These are phyloP conservation scores for Collybia mongolica DNA, from an alignment of 768 basidiomycete genomes.

Conservation along the genomic window DNA sequence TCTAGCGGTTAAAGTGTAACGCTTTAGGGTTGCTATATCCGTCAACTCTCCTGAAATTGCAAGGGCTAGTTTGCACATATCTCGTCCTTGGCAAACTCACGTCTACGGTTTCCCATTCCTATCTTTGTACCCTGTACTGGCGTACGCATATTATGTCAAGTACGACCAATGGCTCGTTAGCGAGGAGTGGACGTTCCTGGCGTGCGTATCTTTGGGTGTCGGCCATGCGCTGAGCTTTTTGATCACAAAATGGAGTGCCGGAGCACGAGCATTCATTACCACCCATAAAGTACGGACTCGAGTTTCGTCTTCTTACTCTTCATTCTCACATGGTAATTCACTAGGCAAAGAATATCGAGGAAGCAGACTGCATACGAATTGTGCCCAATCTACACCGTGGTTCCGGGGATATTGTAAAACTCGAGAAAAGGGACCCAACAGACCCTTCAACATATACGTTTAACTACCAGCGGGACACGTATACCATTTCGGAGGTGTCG, in stretches of 20 bases:
- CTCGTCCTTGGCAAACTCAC: conserved; percentile 67
- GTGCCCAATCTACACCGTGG: conserved; percentile 81
- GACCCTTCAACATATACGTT: conserved; percentile 76
- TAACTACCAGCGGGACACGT: conserved; percentile 94
- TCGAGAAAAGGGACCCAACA: conserved; percentile 59
- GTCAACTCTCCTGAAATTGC: conserved; percentile 70
- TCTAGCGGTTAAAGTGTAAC: not conserved
- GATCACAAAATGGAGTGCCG: conserved; percentile 85
- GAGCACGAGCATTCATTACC: conserved; percentile 76
- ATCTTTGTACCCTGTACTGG: conserved; percentile 77
- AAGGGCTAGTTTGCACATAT: conserved; percentile 62
- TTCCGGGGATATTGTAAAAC: conserved; percentile 82
- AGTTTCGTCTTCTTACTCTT: too few relatives aligned
- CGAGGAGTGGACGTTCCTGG: conserved; percentile 98
- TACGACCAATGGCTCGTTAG: conserved; percentile 91
- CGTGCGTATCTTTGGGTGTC: conserved; percentile 79
- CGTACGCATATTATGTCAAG: conserved; percentile 88
- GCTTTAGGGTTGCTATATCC: conserved; percentile 42
- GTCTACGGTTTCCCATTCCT: conserved; percentile 78
- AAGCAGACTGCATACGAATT: conserved; percentile 81
- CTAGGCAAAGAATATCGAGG: conserved; percentile 14
- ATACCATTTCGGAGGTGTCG: conserved; percentile 59
- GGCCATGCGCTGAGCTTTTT: conserved; percentile 93
- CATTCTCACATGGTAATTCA: not conserved
- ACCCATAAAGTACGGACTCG: conserved; percentile 57